These are phyloP conservation scores for Marasmius tenuissimus DNA, from an alignment of 1,284 basidiomycete species.

Conservation along the genomic window DNA sequence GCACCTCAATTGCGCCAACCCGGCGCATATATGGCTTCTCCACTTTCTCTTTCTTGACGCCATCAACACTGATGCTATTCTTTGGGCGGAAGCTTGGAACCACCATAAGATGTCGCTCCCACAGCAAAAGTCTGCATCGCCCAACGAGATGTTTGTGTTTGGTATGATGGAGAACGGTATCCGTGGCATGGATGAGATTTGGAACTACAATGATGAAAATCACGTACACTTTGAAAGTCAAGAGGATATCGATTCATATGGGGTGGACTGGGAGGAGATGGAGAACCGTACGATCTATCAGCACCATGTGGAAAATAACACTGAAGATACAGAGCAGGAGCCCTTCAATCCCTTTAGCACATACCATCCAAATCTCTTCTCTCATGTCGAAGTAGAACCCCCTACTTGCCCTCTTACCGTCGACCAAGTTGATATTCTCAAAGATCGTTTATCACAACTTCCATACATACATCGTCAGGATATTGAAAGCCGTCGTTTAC, in stretches of 20 bases:
- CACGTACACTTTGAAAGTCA: neutral
- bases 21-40: slow-evolving; percentile 9
- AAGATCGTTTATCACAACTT: neutral
- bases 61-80: slow-evolving; percentile 4
- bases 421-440: neutral
- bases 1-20: neutral
- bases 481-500: neutral
- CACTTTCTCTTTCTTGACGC: slow-evolving; percentile 7
- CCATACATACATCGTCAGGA: neutral
- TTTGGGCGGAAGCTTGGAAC: slow-evolving; percentile 6
- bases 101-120: neutral
- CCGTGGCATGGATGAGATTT: neutral
- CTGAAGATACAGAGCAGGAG: too few species aligned
- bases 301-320: neutral
- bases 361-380: neutral
- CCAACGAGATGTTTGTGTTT: slow-evolving; percentile 7
- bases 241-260: neutral
- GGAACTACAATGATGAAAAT: neutral
- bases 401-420: neutral
- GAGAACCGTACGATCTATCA: neutral
- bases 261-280: slow-evolving; percentile 1
- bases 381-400: neutral
- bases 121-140: neutral
- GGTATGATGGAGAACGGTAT: slow-evolving; percentile 6
- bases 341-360: neutral